Evolutionary conservation across 768 basidiomycete genomes (phyloP), one percentile per base, ranked within the genome.

Genomic region (Leccinum imitatum): DNA sequence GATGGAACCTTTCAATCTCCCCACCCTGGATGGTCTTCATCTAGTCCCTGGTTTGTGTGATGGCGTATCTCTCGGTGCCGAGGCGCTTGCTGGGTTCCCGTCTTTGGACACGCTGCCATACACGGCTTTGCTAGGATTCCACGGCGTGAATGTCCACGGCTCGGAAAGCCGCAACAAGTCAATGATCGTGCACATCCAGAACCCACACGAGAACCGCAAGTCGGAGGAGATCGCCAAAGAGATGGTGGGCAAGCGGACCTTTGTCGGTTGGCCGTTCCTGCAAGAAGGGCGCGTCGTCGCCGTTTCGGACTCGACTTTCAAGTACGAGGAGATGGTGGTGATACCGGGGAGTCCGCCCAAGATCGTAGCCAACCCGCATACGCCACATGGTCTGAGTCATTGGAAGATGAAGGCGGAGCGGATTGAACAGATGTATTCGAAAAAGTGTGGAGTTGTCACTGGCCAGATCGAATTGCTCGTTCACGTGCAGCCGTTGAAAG

Each of bases 41-140:
- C 83, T 97, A 46, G 81, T 95, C 39, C 83, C 89, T 46, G 96
- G 96, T 5, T 83, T 98, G 1, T 85, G 91, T 60, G 89, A 95
- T 27, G 95, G 96, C 17, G 95, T 94, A 10, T 84, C 85, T 57
- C 86, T 95, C 10, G 96, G 96, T 53, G 82, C 84, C 6, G 82
- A 87, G 37, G 92, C 95, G 6, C 80, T 98, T 6, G 94, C 97
- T 1, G 97, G 97, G 10, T 99, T 99, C 83, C 96, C 97, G 0
- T 96, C 97, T 1, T 82, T 98, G 31, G 84, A 95, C 61, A 97
- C 95, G 0, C 80, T 98, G 8, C 91, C 91, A 0, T 83, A 93
- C 68, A 85, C 83, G 0, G 86, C 89, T 11, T 76, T 79, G 23
- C 79, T 98, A 23, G 94, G 88, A 15, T 82, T 85, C 73, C 96